Base-by-base conservation (phyloP, 371 early-diverging fungal genomes). In the Mortierella sp. region DNA sequence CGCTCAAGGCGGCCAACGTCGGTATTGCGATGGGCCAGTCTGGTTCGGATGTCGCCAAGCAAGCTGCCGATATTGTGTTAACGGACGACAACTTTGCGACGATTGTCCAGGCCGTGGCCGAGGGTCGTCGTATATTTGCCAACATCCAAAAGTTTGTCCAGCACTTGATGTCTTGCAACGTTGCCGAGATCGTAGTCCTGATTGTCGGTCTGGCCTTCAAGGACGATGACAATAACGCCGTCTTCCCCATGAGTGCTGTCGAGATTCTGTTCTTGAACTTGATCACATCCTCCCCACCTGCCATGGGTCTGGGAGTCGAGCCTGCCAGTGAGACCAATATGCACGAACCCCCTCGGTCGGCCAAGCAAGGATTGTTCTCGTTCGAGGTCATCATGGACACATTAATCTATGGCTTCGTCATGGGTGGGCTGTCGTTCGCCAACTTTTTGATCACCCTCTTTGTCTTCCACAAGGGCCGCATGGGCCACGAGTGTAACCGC, bases 101-200 rank as follows among this genome's bases (percentile, higher is more conserved):
- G 43, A 96, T 98, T 83, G 95, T 97, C 35, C 89, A 89, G 18
- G 96, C 96, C 24, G 91, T 97, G 44, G 88, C 90, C 72, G 96
- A 96, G 89, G 97, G 97, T 68, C 92, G 98, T 51, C 92, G 94
- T 41, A 95, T 96, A 5, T 97, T 95, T 91, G 95, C 93, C 87
- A 98, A 98, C 88, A 97, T 98, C 87, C 90, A 94, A 78, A 97
- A 98, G 77, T 97, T 98, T 88, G 94, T 97, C 63, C 93, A 96
- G 12, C 96, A 97, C 81, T 91, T 98, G 89, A 90, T 98, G 44
- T 94, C 95, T 0, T 91, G 92, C 44, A 79, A 79, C 58, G 93
- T 93, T 11, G 92, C 92, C 38, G 94, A 96, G 84, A 83, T 96
- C 27, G 86, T 94, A 16, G 91, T 93, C 35, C 84, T 96, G 70